Conservation (phyloP, 306 rosid genomes). For the Medicago ruthenica region DNA sequence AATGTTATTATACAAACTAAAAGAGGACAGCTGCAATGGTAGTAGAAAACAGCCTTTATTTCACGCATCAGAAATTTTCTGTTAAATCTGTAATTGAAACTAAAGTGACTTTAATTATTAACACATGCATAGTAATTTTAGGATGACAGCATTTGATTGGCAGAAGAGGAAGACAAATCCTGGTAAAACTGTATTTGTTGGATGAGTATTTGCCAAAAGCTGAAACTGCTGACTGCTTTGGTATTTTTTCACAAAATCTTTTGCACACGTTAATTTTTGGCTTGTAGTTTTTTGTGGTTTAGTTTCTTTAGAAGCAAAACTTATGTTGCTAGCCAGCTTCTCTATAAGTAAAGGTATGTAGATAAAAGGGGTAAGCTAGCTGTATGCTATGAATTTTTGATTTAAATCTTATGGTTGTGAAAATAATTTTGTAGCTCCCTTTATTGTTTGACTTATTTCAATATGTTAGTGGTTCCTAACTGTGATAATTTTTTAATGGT, state of each 20-base stretch:
- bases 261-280: not conserved
- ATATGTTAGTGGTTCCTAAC: not conserved
- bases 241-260: constrained; percentile 1
- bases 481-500: not conserved
- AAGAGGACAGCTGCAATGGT: constrained; percentile 16
- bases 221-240: constrained; percentile 15
- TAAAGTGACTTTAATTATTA: constrained; percentile 8
- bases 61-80: not conserved
- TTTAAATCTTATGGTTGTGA: not conserved
- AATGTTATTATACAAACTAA: not conserved
- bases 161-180: not conserved
- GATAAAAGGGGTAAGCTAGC: not conserved
- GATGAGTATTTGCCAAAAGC: constrained; percentile 17
- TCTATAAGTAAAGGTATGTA: not conserved
- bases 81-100: constrained; percentile 2
- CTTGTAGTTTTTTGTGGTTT: constrained; percentile 9
- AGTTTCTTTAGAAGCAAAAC: constrained; percentile 21
- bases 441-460: constrained; percentile 1
- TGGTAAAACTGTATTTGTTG: constrained; percentile 16
- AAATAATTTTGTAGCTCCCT: constrained; percentile 7
- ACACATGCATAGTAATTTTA: constrained; percentile 7
- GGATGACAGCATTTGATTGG: constrained; percentile 14
- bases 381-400: not conserved
- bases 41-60: constrained; percentile 5
- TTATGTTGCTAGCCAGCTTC: not conserved